A percentile compares a stretch with the other conserved stretches of the same genome.
These are phyloP conservation scores for Cudoniella acicularis DNA, from an alignment of 495 filamentous ascomycete species.

Conservation along the genomic window DNA sequence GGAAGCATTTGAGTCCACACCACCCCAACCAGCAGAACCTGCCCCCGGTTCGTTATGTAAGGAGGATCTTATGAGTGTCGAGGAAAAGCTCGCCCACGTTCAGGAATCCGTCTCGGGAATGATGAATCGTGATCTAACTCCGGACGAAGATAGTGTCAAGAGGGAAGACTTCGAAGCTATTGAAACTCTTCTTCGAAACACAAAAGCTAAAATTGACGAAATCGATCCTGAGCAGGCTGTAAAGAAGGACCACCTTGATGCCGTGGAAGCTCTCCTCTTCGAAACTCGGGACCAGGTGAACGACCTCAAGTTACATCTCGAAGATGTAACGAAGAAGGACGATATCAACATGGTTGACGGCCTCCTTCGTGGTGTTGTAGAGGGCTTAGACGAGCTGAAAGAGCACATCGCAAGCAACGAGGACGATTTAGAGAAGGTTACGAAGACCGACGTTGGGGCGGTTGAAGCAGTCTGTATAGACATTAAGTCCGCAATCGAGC, in stretches of 20 bases:
- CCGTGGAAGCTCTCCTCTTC: slow-evolving; percentile 63
- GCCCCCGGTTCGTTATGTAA: slow-evolving; percentile 27
- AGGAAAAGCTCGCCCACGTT: slow-evolving; percentile 38
- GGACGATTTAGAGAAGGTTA: slow-evolving; percentile 61
- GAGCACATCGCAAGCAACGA: slow-evolving; percentile 55
- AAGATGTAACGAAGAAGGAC: slow-evolving; percentile 65
- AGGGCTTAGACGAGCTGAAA: slow-evolving; percentile 73
- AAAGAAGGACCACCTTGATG: slow-evolving; percentile 72
- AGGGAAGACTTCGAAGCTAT: slow-evolving; percentile 84
- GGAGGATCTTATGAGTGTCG: slow-evolving; percentile 26
- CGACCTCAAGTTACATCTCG: slow-evolving; percentile 52
- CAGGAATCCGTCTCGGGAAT: slow-evolving; percentile 52
- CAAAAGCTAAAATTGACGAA: slow-evolving; percentile 78
- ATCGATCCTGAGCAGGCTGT: slow-evolving; percentile 59
- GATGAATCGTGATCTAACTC: slow-evolving; percentile 36
- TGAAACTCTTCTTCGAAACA: slow-evolving; percentile 79
- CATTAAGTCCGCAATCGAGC: slow-evolving; percentile 69
- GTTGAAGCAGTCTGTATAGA: slow-evolving; percentile 76
- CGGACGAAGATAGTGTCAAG: slow-evolving; percentile 42
- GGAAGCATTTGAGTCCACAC: slow-evolving; percentile 67
- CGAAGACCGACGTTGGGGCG: slow-evolving; percentile 74
- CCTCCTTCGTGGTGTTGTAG: slow-evolving; percentile 70
- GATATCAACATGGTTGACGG: slow-evolving; percentile 73
- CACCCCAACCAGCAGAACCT: slow-evolving; percentile 34
- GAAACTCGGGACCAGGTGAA: slow-evolving; percentile 69